Percentiles rank a stretch among this genome's conserved stretches.
Evolutionary conservation across 2,329 filamentous ascomycete genomes (phyloP).

Genomic region (Xylaria sp.): DNA sequence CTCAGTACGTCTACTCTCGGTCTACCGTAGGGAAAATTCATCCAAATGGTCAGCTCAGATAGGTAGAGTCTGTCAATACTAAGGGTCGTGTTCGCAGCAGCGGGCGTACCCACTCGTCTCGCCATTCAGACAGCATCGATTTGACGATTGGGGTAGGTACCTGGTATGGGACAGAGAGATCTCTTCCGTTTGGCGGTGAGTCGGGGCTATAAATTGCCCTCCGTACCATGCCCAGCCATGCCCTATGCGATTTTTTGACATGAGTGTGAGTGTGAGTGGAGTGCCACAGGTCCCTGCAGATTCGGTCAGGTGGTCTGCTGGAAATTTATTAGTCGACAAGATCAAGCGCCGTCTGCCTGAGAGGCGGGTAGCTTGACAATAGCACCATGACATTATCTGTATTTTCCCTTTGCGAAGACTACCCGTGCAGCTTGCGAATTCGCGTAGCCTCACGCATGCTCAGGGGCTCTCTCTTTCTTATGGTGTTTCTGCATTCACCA

Average conservation of each 20-base stretch:
- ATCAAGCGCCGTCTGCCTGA: background rate
- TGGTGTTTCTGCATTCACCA: background rate
- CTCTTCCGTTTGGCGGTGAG: constrained; percentile 20
- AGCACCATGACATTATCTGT: background rate
- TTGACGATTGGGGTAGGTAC: constrained; percentile 7
- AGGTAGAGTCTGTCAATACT: too few relatives aligned
- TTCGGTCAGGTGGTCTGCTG: constrained; percentile 10
- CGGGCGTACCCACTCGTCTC: background rate
- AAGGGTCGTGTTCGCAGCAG: constrained; percentile 7
- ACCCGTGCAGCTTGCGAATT: too few relatives aligned
- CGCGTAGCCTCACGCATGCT: background rate
- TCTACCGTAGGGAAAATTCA: too few relatives aligned
- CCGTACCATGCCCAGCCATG: background rate
- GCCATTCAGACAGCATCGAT: background rate
- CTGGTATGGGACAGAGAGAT: background rate
- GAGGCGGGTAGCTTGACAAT: background rate
- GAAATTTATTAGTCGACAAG: background rate
- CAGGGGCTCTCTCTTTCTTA: background rate
- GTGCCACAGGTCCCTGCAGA: constrained; percentile 26
- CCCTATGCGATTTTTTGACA: background rate
- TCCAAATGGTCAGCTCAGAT: too few relatives aligned
- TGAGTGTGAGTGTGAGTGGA: constrained; percentile 7
- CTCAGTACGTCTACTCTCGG: too few relatives aligned
- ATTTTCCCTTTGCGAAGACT: too few relatives aligned
- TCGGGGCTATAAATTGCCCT: constrained; percentile 7